Base-by-base conservation (phyloP, 73 alveolate species). In the Stentor roeselii region DNA sequence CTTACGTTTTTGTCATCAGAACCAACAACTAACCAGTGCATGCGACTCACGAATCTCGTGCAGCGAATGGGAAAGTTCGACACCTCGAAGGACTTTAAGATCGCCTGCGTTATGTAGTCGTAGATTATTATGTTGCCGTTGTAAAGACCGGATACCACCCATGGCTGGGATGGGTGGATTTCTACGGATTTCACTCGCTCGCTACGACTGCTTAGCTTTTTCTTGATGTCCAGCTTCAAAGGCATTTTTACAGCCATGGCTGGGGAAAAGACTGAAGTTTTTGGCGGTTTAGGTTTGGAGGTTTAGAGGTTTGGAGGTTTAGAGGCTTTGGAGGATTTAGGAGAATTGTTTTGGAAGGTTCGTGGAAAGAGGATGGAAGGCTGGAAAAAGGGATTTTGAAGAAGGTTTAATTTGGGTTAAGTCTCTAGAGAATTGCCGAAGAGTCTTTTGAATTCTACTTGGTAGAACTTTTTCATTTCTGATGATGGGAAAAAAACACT, bases 151-250 rank as follows among this genome's bases (percentile, higher is more conserved):
- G 97, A 89, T 59, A 97, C 78, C n/a, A 96, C 97, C 99, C 99
- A 97, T 36, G 99, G 97, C 78, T 91, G 96, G 3, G 92, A 83
- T 15, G 99, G 99, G 82, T 98, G 99, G 76, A 98, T 92, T 90
- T 98, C 99, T 34, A 97, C 99, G 76, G 95, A 87, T 86, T 97
- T 97, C 86, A 97, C 99, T 15, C 99, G 92, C 78, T 96, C 99
- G 60, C 98, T 88, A 74, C 98, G 82, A 59, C 95, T 92, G 59
- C 96, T 85, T 40, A 96, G 95, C 90, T 92, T 87, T 92, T 95
- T 96, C 93, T 93, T 96, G 92, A 92, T 92, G 86, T 94, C 98
- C 39, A 94, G 95, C 93, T 92, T 92, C 90, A 94, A 90, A 83
- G 92, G 92, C 92, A 87, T 87, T 77, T 78, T 83, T 61, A 61